Base-by-base conservation (phyloP, 371 early-diverging fungal genomes). In the Blakeslea trispora region DNA sequence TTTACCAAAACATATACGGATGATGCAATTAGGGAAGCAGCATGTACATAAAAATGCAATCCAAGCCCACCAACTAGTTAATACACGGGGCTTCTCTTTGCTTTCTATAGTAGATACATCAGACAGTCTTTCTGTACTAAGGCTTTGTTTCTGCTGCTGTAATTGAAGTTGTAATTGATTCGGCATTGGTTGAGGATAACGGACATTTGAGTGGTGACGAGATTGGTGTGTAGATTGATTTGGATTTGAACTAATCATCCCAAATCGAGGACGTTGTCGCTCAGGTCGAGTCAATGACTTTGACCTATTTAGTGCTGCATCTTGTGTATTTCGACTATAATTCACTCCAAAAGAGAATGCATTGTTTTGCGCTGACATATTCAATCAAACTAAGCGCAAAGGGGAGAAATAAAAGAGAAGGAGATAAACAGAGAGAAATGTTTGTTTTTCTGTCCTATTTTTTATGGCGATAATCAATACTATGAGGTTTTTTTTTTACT, bases 1-100 rank as follows among this genome's bases (percentile, higher is more conserved):
- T 47, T 76, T 76, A 14, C 75, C 56, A 48, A 74, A 63, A 43
- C 75, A 77, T 22, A 68, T 64, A n/a, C 76, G 74, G 17, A 84
- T 72, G 35, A 79, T 63, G 52, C 69, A 67, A 47, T 60, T 63
- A 0, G 82, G 84, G 44, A 76, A 50, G 44, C 82, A 84, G 48
- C 84, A 84, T 1, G 84, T 84, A 31, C 59, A 62, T 18, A 84
- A 54, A 37, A 70, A 74, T 2, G 84, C 79, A 17, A 68, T 60
- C 79, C 79, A 78, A 9, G 75, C 71, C 79, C 79, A 78, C 69
- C 75, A 75, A 41, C 56, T 69, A 6, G 56, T 68, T 6, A 81
- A 50, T 15, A 78, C 79, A 52, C 71, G 76, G 2, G 74, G 71
- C 45, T 78, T 74, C 10, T 73, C 50, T 55, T 69, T 68, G 57